Percentiles rank a stretch among this genome's conserved stretches.
Evolutionary conservation across 1,284 basidiomycete species (phyloP).

Genomic region (Austroboletus sp.): DNA sequence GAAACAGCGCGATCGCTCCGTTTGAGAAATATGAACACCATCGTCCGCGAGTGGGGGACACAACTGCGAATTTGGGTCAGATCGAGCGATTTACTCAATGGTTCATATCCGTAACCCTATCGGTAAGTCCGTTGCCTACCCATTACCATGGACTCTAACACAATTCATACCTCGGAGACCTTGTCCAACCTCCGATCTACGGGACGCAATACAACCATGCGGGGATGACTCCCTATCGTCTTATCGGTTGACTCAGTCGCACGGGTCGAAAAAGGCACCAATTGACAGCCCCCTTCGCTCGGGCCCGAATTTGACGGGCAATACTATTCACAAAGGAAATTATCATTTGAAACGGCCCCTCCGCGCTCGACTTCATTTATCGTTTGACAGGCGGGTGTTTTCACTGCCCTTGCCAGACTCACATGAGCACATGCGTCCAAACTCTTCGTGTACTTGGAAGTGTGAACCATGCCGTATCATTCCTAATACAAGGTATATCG

Average conservation of each 20-base stretch:
- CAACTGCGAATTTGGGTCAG: slow-evolving; percentile 2
- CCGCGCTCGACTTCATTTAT: slow-evolving; percentile 3
- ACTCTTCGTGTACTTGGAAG: slow-evolving; percentile 2
- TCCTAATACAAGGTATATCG: slow-evolving; percentile 27
- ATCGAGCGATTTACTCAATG: slow-evolving; percentile 14
- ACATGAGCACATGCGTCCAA: slow-evolving; percentile 2
- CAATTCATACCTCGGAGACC: slow-evolving; percentile 2
- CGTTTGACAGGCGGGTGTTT: slow-evolving; percentile 4
- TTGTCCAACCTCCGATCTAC: not conserved
- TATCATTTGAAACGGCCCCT: not conserved
- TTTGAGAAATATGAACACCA: not conserved
- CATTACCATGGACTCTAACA: not conserved
- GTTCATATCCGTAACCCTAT: slow-evolving; percentile 10
- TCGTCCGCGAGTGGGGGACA: not conserved
- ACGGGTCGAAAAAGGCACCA: slow-evolving; percentile 19
- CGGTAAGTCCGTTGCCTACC: slow-evolving; percentile 8
- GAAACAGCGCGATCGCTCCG: not conserved
- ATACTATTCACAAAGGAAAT: no score
- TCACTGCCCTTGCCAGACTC: slow-evolving; percentile 2
- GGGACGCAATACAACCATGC: slow-evolving; percentile 23
- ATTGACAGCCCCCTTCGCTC: slow-evolving; percentile 3
- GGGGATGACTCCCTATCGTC: slow-evolving; percentile 12
- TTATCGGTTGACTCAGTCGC: slow-evolving; percentile 7
- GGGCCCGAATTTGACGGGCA: slow-evolving; percentile 7
- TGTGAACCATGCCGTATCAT: slow-evolving; percentile 23